Conservation (phyloP, 192 early-diverging fungal genomes). For the Neocallimastix lanati region DNA sequence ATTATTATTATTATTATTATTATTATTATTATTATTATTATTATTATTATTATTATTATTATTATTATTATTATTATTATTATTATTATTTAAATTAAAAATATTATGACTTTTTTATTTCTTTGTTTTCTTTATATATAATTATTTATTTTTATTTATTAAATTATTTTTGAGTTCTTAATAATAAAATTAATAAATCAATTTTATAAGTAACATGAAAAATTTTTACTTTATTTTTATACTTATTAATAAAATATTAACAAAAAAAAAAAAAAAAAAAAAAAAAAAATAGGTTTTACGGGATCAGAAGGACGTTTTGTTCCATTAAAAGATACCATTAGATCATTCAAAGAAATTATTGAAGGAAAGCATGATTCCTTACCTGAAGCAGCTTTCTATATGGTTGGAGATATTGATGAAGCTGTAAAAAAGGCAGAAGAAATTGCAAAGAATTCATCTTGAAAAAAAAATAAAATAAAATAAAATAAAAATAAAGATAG, state of each 20-base stretch:
- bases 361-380: conserved; percentile 88
- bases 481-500: not conserved
- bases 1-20: too few species aligned
- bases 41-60: conserved; percentile 14
- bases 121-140: too few species aligned
- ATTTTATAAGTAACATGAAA: too few species aligned
- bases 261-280: too few species aligned
- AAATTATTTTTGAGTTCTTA: too few species aligned
- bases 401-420: conserved; percentile 93
- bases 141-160: too few species aligned
- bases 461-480: not conserved
- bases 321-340: conserved; percentile 67
- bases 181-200: too few species aligned
- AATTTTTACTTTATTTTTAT: too few species aligned
- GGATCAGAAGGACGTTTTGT: not conserved
- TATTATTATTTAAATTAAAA: too few species aligned
- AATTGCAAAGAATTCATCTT: conserved; percentile 35
- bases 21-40: too few species aligned
- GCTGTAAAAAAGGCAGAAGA: conserved; percentile 76
- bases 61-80: not conserved
- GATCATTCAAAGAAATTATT: conserved; percentile 92
- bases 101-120: too few species aligned
- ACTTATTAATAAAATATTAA: too few species aligned
- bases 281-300: not conserved
- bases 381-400: conserved; percentile 94